These are phyloP conservation scores for Phytophthora tentaculata DNA, from an alignment of 352 stramenopile species.

Conservation along the genomic window DNA sequence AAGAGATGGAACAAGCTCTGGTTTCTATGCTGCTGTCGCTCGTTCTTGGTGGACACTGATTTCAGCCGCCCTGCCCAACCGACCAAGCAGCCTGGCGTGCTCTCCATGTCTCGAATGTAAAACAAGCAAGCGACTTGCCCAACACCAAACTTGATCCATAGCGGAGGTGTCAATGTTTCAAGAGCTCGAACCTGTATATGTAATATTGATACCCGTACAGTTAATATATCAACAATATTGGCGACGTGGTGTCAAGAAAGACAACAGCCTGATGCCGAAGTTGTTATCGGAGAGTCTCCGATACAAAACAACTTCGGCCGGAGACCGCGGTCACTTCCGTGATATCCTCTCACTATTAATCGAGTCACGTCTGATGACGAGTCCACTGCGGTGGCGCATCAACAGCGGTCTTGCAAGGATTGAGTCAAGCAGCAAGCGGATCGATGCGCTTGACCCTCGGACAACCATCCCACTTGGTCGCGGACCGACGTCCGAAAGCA, in stretches of 20 bases:
- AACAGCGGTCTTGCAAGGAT: conserved; percentile 20
- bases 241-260: not conserved
- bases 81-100: conserved; percentile 23
- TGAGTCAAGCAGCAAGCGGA: conserved; percentile 14
- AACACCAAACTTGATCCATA: too few relatives aligned
- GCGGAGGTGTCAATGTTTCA: not conserved
- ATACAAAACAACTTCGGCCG: not conserved
- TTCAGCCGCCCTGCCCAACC: conserved; percentile 1
- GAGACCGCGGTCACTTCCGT: conserved; percentile 11
- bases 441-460: conserved; percentile 6
- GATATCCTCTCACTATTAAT: not conserved
- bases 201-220: too few relatives aligned
- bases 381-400: conserved; percentile 12
- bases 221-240: not conserved
- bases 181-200: not conserved
- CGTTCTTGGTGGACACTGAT: conserved; percentile 21
- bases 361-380: conserved; percentile 1
- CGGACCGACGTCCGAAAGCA: conserved; percentile 2
- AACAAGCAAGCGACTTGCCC: conserved; percentile 7
- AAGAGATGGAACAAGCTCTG: conserved; percentile 13
- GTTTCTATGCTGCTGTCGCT: conserved; percentile 28
- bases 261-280: not conserved
- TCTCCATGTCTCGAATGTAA: conserved; percentile 20
- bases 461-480: conserved; percentile 28
- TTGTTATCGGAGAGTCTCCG: too few relatives aligned